Evolutionary conservation across 1,139 yeast genomes (phyloP).

Genomic region (Debaryomycetaceae sp.): DNA sequence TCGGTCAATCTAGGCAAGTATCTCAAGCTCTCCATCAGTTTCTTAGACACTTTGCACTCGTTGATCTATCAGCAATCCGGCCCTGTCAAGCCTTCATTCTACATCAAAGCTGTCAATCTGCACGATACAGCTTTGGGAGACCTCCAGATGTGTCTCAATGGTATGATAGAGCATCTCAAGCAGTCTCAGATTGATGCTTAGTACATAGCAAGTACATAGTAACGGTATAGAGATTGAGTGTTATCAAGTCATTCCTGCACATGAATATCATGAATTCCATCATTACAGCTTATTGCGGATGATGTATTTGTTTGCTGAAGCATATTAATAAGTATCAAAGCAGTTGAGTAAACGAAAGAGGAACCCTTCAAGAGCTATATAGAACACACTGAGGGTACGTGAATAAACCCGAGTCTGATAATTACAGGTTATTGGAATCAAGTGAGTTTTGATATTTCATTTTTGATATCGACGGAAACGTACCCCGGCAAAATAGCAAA

Average conservation of each 20-base stretch:
- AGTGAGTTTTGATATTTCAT: neutral
- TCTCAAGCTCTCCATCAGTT: constrained; percentile 19
- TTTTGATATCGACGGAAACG: neutral
- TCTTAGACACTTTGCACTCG: constrained; percentile 28
- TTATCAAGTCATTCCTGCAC: neutral
- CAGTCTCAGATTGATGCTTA: neutral
- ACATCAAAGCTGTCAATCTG: constrained; percentile 8
- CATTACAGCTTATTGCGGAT: neutral
- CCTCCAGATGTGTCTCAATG: constrained; percentile 19
- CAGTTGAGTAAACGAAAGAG: neutral
- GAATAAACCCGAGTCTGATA: neutral
- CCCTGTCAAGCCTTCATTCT: constrained; percentile 11
- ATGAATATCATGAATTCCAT: neutral
- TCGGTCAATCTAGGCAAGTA: constrained; percentile 24
- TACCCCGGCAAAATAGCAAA: neutral
- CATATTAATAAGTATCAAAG: neutral
- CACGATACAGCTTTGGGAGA: constrained; percentile 9
- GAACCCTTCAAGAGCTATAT: neutral
- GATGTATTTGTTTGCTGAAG: neutral
- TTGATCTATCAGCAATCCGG: constrained; percentile 13
- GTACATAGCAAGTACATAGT: neutral
- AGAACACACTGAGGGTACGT: neutral
- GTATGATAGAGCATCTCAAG: constrained; percentile 8
- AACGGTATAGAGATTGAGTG: neutral
- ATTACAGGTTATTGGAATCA: neutral